These are phyloP conservation scores for Ogataea haglerorum DNA, from an alignment of 805 yeast species.

Conservation along the genomic window DNA sequence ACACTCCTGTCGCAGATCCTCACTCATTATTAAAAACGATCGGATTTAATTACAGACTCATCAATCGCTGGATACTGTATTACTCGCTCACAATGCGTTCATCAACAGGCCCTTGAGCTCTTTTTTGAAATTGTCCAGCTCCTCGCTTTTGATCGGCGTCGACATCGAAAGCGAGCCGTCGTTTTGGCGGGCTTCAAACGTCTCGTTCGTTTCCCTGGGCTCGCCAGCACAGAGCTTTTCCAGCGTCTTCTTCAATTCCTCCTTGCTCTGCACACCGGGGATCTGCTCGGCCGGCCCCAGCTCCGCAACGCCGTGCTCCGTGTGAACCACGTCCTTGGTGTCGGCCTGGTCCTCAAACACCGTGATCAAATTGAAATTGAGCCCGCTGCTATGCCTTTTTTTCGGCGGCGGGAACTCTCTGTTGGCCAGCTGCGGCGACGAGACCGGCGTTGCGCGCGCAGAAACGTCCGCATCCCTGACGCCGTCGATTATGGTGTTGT, in stretches of 20 bases:
- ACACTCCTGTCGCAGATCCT: background rate
- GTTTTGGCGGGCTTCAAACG: conserved; percentile 9
- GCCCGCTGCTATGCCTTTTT: conserved; percentile 30
- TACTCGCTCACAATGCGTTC: conserved; percentile 10
- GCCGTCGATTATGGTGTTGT: conserved; percentile 8
- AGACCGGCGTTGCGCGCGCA: background rate
- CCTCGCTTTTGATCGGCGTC: conserved; percentile 20
- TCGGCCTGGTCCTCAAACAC: conserved; percentile 17
- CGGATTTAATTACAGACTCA: background rate
- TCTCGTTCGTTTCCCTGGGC: background rate
- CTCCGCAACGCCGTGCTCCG: conserved; percentile 15
- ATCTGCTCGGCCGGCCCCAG: conserved; percentile 8
- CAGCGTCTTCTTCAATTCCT: conserved; percentile 18
- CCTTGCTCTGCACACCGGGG: conserved; percentile 15
- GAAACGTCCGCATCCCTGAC: background rate
- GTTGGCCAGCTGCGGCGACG: conserved; percentile 9
- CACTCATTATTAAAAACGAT: background rate
- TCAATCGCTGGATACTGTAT: no score
- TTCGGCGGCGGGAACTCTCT: conserved; percentile 11
- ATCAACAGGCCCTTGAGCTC: conserved; percentile 21
- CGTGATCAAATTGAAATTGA: conserved; percentile 27
- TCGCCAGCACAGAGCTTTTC: conserved; percentile 18
- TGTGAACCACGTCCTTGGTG: conserved; percentile 10
- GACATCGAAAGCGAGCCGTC: conserved; percentile 18
- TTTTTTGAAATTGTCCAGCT: conserved; percentile 14